Conservation (phyloP, 2,329 filamentous ascomycete species). For the Aspergillus costaricaensis region DNA sequence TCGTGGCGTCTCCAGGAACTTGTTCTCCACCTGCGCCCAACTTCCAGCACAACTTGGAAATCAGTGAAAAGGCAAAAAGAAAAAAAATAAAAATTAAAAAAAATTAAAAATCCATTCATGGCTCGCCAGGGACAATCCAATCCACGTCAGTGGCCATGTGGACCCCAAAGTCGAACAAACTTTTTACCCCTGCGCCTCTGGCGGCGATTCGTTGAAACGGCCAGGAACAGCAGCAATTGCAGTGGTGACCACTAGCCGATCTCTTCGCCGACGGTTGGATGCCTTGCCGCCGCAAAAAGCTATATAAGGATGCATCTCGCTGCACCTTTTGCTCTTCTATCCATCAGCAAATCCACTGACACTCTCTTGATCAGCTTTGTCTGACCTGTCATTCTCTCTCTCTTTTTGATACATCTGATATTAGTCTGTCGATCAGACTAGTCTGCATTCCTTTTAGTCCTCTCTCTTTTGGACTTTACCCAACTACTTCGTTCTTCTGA, state of each 20-base stretch:
- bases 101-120: neutral
- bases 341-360: conserved; percentile 20
- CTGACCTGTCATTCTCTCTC: conserved; percentile 15
- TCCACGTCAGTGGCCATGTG: conserved; percentile 4
- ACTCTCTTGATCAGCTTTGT: conserved; percentile 17
- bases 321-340: neutral
- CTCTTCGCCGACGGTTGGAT: neutral
- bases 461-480: conserved; percentile 4
- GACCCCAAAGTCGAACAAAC: neutral
- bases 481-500: neutral
- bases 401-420: conserved; percentile 20
- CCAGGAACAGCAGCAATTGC: neutral
- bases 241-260: neutral
- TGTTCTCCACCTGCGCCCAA: too few relatives aligned
- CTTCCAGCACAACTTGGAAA: neutral
- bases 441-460: conserved; percentile 12
- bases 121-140: conserved; percentile 2
- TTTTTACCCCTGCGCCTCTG: conserved; percentile 6
- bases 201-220: neutral
- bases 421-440: conserved; percentile 28
- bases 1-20: too few relatives aligned
- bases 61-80: too few relatives aligned
- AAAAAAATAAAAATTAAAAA: too few relatives aligned
- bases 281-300: neutral
- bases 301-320: neutral